Base-by-base conservation (phyloP, 2,329 filamentous ascomycete genomes). In the Stachybotrys chartarum region DNA sequence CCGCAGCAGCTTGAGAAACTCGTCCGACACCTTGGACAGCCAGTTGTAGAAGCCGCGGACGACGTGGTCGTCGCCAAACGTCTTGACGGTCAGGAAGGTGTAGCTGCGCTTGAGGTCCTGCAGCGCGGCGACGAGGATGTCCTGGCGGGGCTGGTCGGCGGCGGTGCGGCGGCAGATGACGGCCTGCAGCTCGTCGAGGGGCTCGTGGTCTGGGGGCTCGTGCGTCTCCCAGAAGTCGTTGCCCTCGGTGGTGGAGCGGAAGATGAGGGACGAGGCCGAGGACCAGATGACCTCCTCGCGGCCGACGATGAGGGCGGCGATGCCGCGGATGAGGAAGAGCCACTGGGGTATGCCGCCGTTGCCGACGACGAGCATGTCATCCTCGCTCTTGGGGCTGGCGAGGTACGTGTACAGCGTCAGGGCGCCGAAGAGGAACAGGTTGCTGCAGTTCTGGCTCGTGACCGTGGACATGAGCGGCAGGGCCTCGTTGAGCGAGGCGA, bases 311-410 rank as follows among this genome's bases (percentile, higher is more conserved):
- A 61, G 32, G 30, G 58, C 51, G 16, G 51, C 54, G 48, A 60
- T 57, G 14, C 57, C 58, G 5, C 58, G 49, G 10, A 60, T 44
- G 7, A 61, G 54, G 47, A 55, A 57, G 6, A 61, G 56, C 59
- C 59, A 61, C 12, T 58, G 51, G 8, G 59, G 59, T n/a, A 60
- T 56, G 30, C 44, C 54, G 10, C 54, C 51, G 51, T 55, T 54
- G 39, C 55, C 59, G 12, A 60, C 56, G 18, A 60, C 45, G 3
- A 59, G 56, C 46, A 60, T 58, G 49, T 60, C 58, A 3, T 61
- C 59, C 12, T 58, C 55, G 24, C 48, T 54, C 44, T 54, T 56
- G 4, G 57, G 56, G 17, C 58, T 56, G 11, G 56, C 56, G 11
- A 61, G 48, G 44, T 52, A 57, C 55, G 57, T 56, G 51, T 56